Evolutionary conservation across 768 basidiomycete genomes (phyloP).

Genomic region (Pholiota conissans): DNA sequence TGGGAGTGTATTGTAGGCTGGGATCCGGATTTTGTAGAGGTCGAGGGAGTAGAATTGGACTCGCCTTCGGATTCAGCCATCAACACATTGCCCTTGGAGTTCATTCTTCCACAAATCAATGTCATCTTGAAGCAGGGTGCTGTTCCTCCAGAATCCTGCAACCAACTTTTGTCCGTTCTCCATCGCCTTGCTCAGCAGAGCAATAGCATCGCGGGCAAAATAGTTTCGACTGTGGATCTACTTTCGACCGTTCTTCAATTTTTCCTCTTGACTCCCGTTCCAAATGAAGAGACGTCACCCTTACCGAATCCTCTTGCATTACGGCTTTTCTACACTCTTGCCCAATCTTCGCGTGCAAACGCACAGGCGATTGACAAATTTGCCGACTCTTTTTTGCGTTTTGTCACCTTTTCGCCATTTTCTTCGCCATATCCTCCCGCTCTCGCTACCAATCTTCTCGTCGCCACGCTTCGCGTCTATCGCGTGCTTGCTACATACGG

Average conservation of each 20-base stretch:
- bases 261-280: constrained; percentile 58
- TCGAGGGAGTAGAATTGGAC: constrained; percentile 52
- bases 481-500: constrained; percentile 73
- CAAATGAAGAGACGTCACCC: constrained; percentile 32
- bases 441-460: constrained; percentile 50
- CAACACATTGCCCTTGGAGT: constrained; percentile 34
- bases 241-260: constrained; percentile 49
- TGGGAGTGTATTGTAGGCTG: constrained; percentile 78
- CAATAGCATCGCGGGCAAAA: constrained; percentile 48
- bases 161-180: constrained; percentile 58
- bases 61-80: constrained; percentile 27
- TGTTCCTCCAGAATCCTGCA: constrained; percentile 47
- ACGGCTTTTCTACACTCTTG: constrained; percentile 55
- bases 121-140: constrained; percentile 38
- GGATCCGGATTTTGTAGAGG: constrained; percentile 38
- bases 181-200: constrained; percentile 63
- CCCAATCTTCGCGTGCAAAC: constrained; percentile 64
- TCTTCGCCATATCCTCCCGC: constrained; percentile 39
- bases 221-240: constrained; percentile 52
- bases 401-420: constrained; percentile 57
- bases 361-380: constrained; percentile 57
- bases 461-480: constrained; percentile 64
- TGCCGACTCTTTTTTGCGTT: constrained; percentile 71
- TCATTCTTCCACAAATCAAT: constrained; percentile 51
- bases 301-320: constrained; percentile 53